These are phyloP conservation scores for Kurtzmaniella natalensis DNA, from an alignment of 1,139 yeast genomes.

Conservation along the genomic window DNA sequence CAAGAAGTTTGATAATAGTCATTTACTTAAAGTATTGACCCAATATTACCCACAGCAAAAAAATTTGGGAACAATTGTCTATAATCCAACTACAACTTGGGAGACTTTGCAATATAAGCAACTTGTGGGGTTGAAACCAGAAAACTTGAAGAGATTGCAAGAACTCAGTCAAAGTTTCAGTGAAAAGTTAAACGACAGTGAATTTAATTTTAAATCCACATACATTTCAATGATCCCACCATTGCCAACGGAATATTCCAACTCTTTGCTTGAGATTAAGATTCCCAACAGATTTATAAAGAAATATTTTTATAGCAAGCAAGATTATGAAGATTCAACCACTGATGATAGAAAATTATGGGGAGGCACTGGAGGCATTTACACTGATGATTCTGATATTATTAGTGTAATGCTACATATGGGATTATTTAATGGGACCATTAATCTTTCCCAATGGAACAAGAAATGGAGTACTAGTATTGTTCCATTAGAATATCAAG, in stretches of 20 bases:
- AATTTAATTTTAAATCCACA: constrained; percentile 11
- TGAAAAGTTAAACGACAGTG: constrained; percentile 20
- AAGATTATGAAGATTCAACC: constrained; percentile 23
- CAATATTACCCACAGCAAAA: constrained; percentile 44
- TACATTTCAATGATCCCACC: constrained; percentile 45
- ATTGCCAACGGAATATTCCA: constrained; percentile 50
- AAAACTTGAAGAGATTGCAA: constrained; percentile 27
- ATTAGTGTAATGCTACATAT: constrained; percentile 69
- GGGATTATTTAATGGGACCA: constrained; percentile 47
- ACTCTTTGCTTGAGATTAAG: constrained; percentile 58
- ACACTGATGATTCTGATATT: constrained; percentile 90
- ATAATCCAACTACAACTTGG: constrained; percentile 54
- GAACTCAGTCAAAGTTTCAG: constrained; percentile 26
- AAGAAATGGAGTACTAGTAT: constrained; percentile 26
- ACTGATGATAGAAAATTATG: constrained; percentile 56
- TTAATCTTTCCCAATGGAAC: constrained; percentile 34
- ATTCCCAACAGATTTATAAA: constrained; percentile 47
- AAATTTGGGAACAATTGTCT: constrained; percentile 58
- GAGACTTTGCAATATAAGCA: constrained; percentile 33
- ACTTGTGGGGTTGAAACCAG: constrained; percentile 33
- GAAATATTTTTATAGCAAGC: constrained; percentile 15
- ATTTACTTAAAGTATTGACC: constrained; percentile 8
- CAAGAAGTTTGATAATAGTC: background rate
- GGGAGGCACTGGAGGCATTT: constrained; percentile 80
- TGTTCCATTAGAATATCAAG: constrained; percentile 31